Evolutionary conservation across 768 basidiomycete species (phyloP), one percentile per base, ranked within the genome.

Genomic region (Leccinellum albellum): DNA sequence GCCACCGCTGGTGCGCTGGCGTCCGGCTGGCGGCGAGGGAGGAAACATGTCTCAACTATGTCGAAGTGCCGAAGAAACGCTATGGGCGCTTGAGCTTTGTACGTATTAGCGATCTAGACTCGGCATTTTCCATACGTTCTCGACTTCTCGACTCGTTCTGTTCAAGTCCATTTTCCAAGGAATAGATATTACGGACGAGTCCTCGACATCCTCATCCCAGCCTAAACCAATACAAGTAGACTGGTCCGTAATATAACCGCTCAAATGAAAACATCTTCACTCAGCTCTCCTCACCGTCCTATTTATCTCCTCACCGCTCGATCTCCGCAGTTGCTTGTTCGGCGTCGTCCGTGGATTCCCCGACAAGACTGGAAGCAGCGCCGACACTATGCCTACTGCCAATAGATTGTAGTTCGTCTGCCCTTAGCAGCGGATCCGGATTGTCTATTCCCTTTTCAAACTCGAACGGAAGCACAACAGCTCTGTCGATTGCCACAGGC

Each of bases 401-500:
- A n/a, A n/a, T n/a, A 3, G 58, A 56, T 42, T 51, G 51, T 23
- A 23, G 49, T 28, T 64, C 66, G 24, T 71, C 61, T 12, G 20
- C 23, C 28, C 47, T 26, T 24, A 44, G 46, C 6, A 40, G 53
- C 7, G 47, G 35, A 14, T 55, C 59, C n/a, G 31, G 51, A n/a
- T 64, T 28, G 20, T 62, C 70, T 37, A 62, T 45, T n/a, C 33
- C 35, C 33, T 69, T 71, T 58, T 77, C 64, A 57, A 82, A 82
- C 56, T 91, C 91, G 33, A 75, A 76, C 1, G 91, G 93, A 17
- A 94, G 78, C 67, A 95, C 79, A 51, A 95, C 82, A 0, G 94
- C 91, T 52, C 94, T 84, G 72, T 94, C 91, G 48, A 94, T 92
- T 9, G 91, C 92, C 21, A 90, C 87, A 0, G 91, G 91, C 7